Evolutionary conservation across 805 yeast genomes (phyloP).

Genomic region (Candida vartiovaarae): DNA sequence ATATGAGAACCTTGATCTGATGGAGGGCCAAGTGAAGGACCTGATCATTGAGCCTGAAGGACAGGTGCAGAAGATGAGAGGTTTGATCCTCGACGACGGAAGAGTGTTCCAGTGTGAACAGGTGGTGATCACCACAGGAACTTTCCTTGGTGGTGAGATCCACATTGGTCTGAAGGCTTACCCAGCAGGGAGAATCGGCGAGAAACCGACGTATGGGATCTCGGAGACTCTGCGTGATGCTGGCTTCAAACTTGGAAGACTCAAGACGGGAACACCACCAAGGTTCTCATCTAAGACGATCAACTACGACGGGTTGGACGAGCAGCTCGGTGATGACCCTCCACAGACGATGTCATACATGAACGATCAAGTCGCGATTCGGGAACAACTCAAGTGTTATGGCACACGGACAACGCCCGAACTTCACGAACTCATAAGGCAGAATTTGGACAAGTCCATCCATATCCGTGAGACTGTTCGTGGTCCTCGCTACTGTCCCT

Average conservation of each 20-base stretch:
- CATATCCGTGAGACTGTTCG: slow-evolving; percentile 91
- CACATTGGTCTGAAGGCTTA: slow-evolving; percentile 76
- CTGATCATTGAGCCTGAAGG: slow-evolving; percentile 47
- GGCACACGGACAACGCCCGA: slow-evolving; percentile 72
- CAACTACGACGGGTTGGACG: slow-evolving; percentile 52
- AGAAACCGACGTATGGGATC: slow-evolving; percentile 83
- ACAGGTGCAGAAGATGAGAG: slow-evolving; percentile 31
- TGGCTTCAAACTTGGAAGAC: slow-evolving; percentile 79
- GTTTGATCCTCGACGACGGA: slow-evolving; percentile 71
- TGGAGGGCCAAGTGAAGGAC: slow-evolving; percentile 80
- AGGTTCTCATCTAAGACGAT: slow-evolving; percentile 69
- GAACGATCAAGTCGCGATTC: slow-evolving; percentile 60
- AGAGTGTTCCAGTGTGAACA: slow-evolving; percentile 47
- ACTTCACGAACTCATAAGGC: slow-evolving; percentile 61
- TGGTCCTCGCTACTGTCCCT: slow-evolving; percentile 97
- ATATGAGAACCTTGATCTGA: slow-evolving; percentile 46
- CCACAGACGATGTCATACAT: slow-evolving; percentile 88
- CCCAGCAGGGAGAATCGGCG: slow-evolving; percentile 95
- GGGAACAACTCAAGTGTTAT: slow-evolving; percentile 60
- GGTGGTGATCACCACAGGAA: slow-evolving; percentile 92
- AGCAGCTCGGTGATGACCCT: slow-evolving; percentile 74
- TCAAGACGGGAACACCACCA: slow-evolving; percentile 98
- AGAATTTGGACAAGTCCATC: slow-evolving; percentile 72
- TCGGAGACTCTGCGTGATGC: slow-evolving; percentile 68
- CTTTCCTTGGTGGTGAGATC: slow-evolving; percentile 89